phyloP scores from a whole-genome alignment of 176 grass and related monocot genomes.

The Lolium perenne region DNA sequence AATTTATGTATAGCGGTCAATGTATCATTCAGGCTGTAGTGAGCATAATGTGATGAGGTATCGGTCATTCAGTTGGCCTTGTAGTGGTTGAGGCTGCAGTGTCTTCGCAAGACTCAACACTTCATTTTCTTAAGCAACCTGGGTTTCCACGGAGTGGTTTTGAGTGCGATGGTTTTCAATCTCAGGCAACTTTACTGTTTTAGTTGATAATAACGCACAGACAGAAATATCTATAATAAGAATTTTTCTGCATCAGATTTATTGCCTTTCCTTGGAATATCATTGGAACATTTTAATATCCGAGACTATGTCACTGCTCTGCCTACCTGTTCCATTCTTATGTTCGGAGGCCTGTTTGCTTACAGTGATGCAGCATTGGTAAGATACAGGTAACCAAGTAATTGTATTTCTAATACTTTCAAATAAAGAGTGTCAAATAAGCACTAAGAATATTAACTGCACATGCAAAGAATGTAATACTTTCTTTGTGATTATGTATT shows the following conservation, averaged over 20 bases:
- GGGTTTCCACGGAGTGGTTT: not conserved
- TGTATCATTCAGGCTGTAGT: too few relatives aligned
- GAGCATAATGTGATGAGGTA: too few relatives aligned
- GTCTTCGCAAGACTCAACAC: too few relatives aligned
- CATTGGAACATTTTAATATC: not conserved
- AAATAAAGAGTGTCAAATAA: not conserved
- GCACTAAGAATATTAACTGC: not conserved
- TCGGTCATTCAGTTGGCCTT: too few relatives aligned
- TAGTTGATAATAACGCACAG: not conserved
- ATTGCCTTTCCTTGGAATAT: not conserved
- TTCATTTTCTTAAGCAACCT: not conserved
- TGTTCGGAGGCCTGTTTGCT: too few relatives aligned
- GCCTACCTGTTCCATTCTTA: not conserved
- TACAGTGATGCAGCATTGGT: not conserved
- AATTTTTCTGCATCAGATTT: not conserved
- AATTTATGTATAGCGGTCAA: too few relatives aligned
- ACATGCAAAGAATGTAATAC: not conserved
- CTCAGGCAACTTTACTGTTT: not conserved
- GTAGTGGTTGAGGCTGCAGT: too few relatives aligned
- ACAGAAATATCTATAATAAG: not conserved
- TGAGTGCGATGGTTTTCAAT: not conserved
- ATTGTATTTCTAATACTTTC: not conserved
- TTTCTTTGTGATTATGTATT: too few relatives aligned
- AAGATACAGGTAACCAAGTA: not conserved
- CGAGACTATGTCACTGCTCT: not conserved